Evolutionary conservation across 164 flowering plant species (phyloP), one percentile per base, ranked within the genome.

Genomic region (Platanus orientalis): DNA sequence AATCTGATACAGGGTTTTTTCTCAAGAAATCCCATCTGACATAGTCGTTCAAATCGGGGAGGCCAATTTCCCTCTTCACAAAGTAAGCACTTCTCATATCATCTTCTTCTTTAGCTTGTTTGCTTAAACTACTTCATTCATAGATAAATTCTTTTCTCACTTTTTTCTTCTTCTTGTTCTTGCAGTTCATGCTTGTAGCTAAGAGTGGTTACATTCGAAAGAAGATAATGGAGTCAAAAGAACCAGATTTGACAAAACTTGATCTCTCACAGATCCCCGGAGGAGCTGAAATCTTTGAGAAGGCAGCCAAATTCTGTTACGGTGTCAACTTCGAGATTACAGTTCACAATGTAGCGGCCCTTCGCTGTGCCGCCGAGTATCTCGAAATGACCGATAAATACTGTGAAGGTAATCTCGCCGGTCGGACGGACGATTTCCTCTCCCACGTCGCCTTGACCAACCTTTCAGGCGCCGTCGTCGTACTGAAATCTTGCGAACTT

Each of bases 231-330:
- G 93, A 89, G 42, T 73, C 87, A 0, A 74, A 81, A 12, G 90
- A 83, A 54, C 34, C 80, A 0, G 93, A 86, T 57, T 44, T 91
- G 21, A 65, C 80, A 11, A 65, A 78, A 21, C 80, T 94, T 45
- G 62, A 84, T 55, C 82, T 90, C 9, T 80, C 89, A 0, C 89
- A 74, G 23, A 77, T 87, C 16, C 97, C 97, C 0, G 98, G 98
- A 48, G 98, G 98, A 2, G 79, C 98, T 1, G 92, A 84, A 63
- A 84, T 75, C 24, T 91, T 94, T 56, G 97, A 94, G 69, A 89
- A 89, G 59, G 92, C 96, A 0, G 98, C 96, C 3, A 90, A 89
- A 45, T 90, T 94, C 77, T 94, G 98, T 68, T 94, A 90, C 63
- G 86, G 91, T 13, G 94, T 85, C 26, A 90, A 87, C 73, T 94